These are phyloP conservation scores for Schizophyllum amplum DNA, from an alignment of 1,284 basidiomycete genomes.

Conservation along the genomic window DNA sequence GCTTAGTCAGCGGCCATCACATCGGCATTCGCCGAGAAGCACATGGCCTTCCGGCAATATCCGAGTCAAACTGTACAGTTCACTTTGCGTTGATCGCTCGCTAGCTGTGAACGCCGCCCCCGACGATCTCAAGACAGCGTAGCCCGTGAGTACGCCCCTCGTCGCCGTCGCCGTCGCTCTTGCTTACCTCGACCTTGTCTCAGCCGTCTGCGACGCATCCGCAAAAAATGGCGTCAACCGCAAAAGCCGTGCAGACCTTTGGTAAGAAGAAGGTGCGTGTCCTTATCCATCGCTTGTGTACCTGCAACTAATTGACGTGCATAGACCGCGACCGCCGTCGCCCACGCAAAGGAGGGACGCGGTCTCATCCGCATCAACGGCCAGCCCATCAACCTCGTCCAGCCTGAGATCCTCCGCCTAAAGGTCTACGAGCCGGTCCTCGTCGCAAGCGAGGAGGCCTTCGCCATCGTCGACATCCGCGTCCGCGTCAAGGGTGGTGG, in stretches of 20 bases:
- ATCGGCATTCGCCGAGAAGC: no score
- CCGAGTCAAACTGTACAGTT: constrained; percentile 32
- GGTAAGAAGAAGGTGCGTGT: constrained; percentile 92
- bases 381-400: constrained; percentile 90
- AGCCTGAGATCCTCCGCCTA: constrained; percentile 92
- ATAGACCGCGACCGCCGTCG: constrained; percentile 94
- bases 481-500: constrained; percentile 99
- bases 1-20: no score
- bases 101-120: constrained; percentile 27
- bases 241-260: constrained; percentile 92
- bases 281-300: constrained; percentile 1
- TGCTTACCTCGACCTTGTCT: constrained; percentile 8
- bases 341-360: constrained; percentile 93
- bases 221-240: constrained; percentile 68
- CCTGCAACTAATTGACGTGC: constrained; percentile 2
- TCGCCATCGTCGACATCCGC: constrained; percentile 88
- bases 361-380: constrained; percentile 98
- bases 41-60: constrained; percentile 19
- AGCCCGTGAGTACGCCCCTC: background rate
- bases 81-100: constrained; percentile 17
- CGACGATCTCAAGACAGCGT: constrained; percentile 31
- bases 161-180: background rate
- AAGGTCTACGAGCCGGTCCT: constrained; percentile 98
- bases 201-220: constrained; percentile 1
- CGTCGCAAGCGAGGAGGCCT: constrained; percentile 81